Conservation (phyloP, 768 basidiomycete genomes). For the Scleroderma citrinum region DNA sequence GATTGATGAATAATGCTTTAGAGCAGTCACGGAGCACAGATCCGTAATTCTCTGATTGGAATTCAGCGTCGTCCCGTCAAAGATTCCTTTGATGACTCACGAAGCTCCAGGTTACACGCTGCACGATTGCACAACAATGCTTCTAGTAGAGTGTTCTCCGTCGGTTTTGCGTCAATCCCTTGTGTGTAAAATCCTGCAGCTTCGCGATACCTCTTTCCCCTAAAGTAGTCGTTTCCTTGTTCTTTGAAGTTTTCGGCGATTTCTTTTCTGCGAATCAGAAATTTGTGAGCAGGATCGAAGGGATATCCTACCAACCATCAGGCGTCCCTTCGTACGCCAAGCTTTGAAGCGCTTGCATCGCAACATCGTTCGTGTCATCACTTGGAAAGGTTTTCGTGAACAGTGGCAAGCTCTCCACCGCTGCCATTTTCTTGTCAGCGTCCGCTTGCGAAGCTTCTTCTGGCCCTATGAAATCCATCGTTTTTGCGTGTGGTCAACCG, state of each 20-base stretch:
- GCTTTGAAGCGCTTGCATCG: conserved; percentile 78
- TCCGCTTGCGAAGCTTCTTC: conserved; percentile 19
- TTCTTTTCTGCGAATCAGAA: conserved; percentile 42
- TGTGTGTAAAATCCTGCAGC: conserved; percentile 88
- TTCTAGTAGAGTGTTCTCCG: conserved; percentile 49
- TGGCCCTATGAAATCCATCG: conserved; percentile 14
- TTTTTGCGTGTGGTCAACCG: not conserved
- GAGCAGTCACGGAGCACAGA: conserved; percentile 83
- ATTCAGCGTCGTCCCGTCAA: conserved; percentile 1
- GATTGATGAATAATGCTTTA: conserved; percentile 56
- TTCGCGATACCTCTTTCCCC: conserved; percentile 79
- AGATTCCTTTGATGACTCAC: conserved; percentile 37
- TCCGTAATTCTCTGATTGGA: conserved; percentile 73
- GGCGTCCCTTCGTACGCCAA: conserved; percentile 87
- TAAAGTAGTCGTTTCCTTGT: conserved; percentile 93
- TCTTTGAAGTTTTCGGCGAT: conserved; percentile 90
- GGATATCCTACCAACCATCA: conserved; percentile 65
- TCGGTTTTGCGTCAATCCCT: conserved; percentile 80
- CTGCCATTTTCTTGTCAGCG: conserved; percentile 33
- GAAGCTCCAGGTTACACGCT: conserved; percentile 85
- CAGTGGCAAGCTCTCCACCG: conserved; percentile 67
- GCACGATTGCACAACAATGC: conserved; percentile 85
- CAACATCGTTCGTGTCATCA: conserved; percentile 54
- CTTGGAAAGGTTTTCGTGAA: conserved; percentile 89
- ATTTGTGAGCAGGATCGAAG: not conserved